A percentile compares a stretch with the other conserved stretches of the same genome.
Evolutionary conservation across 2,329 filamentous ascomycete species (phyloP).

Genomic region (Byssothecium circinans): DNA sequence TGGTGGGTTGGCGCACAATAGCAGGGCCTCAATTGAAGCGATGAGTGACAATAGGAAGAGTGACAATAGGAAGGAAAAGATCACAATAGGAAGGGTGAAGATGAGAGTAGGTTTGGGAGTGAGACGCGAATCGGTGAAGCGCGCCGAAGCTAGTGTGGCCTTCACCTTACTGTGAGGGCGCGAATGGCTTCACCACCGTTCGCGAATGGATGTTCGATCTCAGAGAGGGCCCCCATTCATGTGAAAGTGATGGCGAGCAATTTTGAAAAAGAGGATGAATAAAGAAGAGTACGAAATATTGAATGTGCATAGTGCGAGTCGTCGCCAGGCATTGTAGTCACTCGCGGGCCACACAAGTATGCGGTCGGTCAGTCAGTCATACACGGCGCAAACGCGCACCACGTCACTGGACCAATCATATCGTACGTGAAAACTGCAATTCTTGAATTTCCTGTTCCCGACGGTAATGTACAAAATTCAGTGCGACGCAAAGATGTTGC

Average conservation of each 20-base stretch:
- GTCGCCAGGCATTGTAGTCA: background rate
- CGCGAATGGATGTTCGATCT: background rate
- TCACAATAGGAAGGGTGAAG: slow-evolving; percentile 1
- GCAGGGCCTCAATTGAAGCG: slow-evolving; percentile 2
- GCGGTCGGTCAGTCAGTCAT: background rate
- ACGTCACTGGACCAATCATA: background rate
- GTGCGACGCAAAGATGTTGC: slow-evolving; percentile 46
- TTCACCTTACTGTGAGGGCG: background rate
- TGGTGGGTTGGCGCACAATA: slow-evolving; percentile 2
- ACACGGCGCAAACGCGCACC: background rate
- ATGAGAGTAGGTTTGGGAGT: background rate
- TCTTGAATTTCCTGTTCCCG: slow-evolving; percentile 22
- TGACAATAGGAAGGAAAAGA: slow-evolving; percentile 2
- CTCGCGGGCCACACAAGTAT: background rate
- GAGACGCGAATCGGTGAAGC: background rate
- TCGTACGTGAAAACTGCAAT: background rate
- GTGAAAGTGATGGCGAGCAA: background rate
- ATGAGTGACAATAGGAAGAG: background rate
- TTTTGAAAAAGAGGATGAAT: background rate
- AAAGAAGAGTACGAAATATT: background rate
- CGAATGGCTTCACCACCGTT: background rate
- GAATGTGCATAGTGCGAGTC: background rate
- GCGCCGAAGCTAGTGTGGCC: background rate
- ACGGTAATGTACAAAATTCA: slow-evolving; percentile 37
- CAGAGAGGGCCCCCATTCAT: background rate